Percentiles rank a stretch among this genome's conserved stretches.
Evolutionary conservation across 208 protist species (phyloP).

Genomic region (Phytomonas serpens): DNA sequence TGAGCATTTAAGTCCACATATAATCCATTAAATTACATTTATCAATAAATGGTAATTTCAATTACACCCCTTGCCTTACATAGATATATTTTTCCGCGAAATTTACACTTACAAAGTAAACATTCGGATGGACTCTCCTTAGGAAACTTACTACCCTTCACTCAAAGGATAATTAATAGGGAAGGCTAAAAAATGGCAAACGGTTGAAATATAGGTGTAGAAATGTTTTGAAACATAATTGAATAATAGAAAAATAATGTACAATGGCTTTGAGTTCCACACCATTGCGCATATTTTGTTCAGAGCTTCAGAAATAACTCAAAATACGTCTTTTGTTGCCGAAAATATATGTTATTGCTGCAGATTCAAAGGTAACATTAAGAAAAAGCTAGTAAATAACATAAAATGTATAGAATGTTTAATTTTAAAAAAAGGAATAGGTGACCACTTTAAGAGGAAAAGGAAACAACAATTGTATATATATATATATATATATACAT

Average conservation of each 20-base stretch:
- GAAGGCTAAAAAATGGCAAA: not conserved
- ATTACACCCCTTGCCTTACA: not conserved
- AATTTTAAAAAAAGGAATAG: not conserved
- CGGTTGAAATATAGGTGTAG: not conserved
- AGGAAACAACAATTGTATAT: not conserved
- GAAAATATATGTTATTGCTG: not conserved
- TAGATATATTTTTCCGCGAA: not conserved
- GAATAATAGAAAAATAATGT: not conserved
- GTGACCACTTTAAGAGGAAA: not conserved
- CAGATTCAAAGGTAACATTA: not conserved
- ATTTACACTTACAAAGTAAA: not conserved
- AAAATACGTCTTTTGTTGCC: not conserved
- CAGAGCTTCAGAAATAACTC: not conserved
- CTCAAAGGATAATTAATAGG: not conserved
- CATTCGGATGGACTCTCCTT: not conserved
- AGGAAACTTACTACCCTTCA: not conserved
- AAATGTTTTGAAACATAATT: not conserved
- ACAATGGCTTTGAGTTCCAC: not conserved
- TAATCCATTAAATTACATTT: not conserved
- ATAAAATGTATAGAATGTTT: not conserved
- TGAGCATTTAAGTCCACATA: not conserved
- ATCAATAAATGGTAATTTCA: not conserved
- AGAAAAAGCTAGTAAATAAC: not conserved
- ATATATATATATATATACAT: conserved; percentile 9
- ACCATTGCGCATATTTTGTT: not conserved